Base-by-base conservation (phyloP, 352 stramenopile species). In the Globisporangium carolinianum region DNA sequence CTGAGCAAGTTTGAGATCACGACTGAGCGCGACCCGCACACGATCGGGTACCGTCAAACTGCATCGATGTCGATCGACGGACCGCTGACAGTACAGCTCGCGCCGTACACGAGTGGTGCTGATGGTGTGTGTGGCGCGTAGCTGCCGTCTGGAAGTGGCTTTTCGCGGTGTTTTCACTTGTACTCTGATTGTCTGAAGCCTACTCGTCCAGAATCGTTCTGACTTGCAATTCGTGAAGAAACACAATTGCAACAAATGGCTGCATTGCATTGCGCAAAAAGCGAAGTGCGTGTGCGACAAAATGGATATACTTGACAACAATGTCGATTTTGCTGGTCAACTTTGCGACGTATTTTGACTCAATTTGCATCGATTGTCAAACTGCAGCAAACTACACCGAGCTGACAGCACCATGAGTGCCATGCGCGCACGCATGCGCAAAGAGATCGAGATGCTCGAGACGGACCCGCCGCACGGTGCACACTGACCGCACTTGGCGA, bases 391-490 rank as follows among this genome's bases (percentile, higher is more conserved):
- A 24, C 24, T 24, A 24, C 24, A 24, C 1, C 24, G 24, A 24
- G 24, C 24, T 2, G 24, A 24, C n/a, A 50, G 47, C 17, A 37
- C 49, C 15, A 90, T 91, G 83, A 70, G 71, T 17, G 73, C 82
- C 12, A 93, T 93, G 83, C 76, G 77, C 36, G 75, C 78, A 42
- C 76, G 83, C 6, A 93, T 91, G 83, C 76, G 77, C 48, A 88
- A 88, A 66, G 83, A 93, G 64, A 78, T 93, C 55, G 76, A 83
- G 62, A 93, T 93, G 80, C 75, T 93, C 24, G 83, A 87, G 67
- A 79, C 68, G 10, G 80, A 93, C 39, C 83, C 83, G 46, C 83
- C 83, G 24, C 83, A 86, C 61, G 83, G 78, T 88, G 49, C 57
- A 62, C 11, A 12, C 39, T 43, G 39, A 7, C 17, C 6, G 14